Evolutionary conservation across 148 eudicot genomes (phyloP).

Genomic region (Rhododendron ferrugineum): DNA sequence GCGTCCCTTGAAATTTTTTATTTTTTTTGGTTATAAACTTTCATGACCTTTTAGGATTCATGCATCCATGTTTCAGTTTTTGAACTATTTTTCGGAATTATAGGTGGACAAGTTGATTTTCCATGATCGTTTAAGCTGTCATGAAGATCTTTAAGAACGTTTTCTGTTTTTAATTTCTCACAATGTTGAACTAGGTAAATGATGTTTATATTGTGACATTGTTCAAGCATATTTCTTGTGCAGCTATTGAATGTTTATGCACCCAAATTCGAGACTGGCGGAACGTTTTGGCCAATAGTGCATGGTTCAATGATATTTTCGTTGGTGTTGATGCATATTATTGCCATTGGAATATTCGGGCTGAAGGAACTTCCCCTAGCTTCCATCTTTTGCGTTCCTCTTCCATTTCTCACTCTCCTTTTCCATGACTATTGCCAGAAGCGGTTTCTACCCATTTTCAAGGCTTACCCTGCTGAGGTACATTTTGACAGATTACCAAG

Average conservation of each 20-base stretch:
- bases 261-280: constrained; percentile 72
- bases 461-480: constrained; percentile 84
- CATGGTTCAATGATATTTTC: constrained; percentile 71
- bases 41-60: neutral
- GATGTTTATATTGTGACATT: neutral
- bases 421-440: constrained; percentile 77
- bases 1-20: neutral
- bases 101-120: constrained; percentile 5
- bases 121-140: neutral
- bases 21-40: neutral
- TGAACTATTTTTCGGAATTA: neutral
- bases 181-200: neutral
- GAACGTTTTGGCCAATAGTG: constrained; percentile 82
- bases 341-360: constrained; percentile 79
- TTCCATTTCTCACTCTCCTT: constrained; percentile 72
- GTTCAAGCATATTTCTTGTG: constrained; percentile 16
- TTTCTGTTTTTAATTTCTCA: neutral
- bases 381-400: constrained; percentile 60
- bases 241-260: constrained; percentile 84
- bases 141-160: neutral
- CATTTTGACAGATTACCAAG: neutral
- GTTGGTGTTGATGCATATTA: constrained; percentile 75
- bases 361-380: constrained; percentile 75
- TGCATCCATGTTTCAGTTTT: neutral
- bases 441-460: constrained; percentile 71